Percentiles rank a stretch among this genome's conserved stretches.
Evolutionary conservation across 2,329 filamentous ascomycete genomes (phyloP).

Genomic region (Colletotrichum sojae): DNA sequence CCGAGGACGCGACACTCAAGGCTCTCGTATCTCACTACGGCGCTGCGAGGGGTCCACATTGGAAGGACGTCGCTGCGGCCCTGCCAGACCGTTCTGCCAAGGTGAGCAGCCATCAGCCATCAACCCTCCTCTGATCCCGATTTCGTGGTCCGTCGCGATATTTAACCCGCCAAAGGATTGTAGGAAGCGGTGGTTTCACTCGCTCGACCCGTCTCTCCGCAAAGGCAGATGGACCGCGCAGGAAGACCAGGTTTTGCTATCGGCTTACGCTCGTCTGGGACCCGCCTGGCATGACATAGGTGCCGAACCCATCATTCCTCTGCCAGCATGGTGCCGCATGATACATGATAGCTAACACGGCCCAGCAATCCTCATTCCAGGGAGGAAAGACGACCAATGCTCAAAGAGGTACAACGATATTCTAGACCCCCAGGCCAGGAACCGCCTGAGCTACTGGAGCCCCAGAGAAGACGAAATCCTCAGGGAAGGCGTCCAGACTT

Average conservation of each 20-base stretch:
- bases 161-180: slow-evolving; percentile 45
- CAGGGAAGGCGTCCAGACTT: slow-evolving; percentile 43
- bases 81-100: slow-evolving; percentile 45
- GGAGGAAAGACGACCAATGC: slow-evolving; percentile 49
- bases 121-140: no score
- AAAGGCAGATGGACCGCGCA: slow-evolving; percentile 49
- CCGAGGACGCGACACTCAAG: slow-evolving; percentile 47
- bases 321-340: not conserved
- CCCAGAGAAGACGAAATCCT: slow-evolving; percentile 45
- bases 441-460: slow-evolving; percentile 47
- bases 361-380: slow-evolving; percentile 48
- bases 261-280: slow-evolving; percentile 45
- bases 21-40: slow-evolving; percentile 48
- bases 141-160: not conserved
- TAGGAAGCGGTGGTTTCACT: slow-evolving; percentile 50
- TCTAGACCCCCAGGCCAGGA: slow-evolving; percentile 46
- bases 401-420: slow-evolving; percentile 50
- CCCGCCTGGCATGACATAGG: slow-evolving; percentile 10
- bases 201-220: slow-evolving; percentile 47
- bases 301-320: slow-evolving; percentile 31
- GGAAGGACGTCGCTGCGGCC: slow-evolving; percentile 47
- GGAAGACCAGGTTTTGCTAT: slow-evolving; percentile 48
- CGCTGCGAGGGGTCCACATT: slow-evolving; percentile 45
- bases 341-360: not conserved
- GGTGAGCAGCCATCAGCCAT: not conserved